Evolutionary conservation across 495 filamentous ascomycete genomes (phyloP).

Genomic region (Massariosphaeria phaeospora): DNA sequence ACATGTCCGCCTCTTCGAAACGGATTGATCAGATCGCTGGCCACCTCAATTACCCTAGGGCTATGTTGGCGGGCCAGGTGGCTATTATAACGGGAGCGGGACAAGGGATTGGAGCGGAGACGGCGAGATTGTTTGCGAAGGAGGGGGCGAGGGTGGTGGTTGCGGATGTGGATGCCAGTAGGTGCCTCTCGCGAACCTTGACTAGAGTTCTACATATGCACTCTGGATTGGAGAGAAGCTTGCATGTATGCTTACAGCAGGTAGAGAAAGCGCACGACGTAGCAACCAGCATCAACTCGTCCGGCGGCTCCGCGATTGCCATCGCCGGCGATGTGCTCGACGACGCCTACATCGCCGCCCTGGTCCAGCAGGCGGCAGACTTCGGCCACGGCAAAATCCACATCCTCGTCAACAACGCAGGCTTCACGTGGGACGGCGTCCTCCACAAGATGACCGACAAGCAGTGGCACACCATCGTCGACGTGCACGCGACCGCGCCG

Average conservation of each 20-base stretch:
- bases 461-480: conserved; percentile 82
- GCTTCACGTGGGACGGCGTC: conserved; percentile 85
- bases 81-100: conserved; percentile 83
- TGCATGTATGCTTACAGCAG: not conserved
- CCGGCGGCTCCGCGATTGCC: conserved; percentile 61
- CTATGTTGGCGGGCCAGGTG: conserved; percentile 70
- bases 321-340: conserved; percentile 70
- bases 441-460: conserved; percentile 91
- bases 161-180: conserved; percentile 72
- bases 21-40: conserved; percentile 58
- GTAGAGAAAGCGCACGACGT: conserved; percentile 60
- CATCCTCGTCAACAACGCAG: conserved; percentile 83
- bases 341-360: conserved; percentile 56
- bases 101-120: conserved; percentile 86
- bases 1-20: too few species aligned
- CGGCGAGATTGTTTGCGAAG: conserved; percentile 73
- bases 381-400: conserved; percentile 85
- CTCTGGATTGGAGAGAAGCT: not conserved
- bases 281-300: conserved; percentile 58
- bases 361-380: conserved; percentile 68
- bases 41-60: conserved; percentile 75
- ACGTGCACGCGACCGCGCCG: conserved; percentile 73
- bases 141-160: conserved; percentile 81
- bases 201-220: conserved; percentile 12
- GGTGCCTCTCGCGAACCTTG: conserved; percentile 27